phyloP scores from a whole-genome alignment of 2,329 filamentous ascomycete genomes.

The Pseudogymnoascus sp. region DNA sequence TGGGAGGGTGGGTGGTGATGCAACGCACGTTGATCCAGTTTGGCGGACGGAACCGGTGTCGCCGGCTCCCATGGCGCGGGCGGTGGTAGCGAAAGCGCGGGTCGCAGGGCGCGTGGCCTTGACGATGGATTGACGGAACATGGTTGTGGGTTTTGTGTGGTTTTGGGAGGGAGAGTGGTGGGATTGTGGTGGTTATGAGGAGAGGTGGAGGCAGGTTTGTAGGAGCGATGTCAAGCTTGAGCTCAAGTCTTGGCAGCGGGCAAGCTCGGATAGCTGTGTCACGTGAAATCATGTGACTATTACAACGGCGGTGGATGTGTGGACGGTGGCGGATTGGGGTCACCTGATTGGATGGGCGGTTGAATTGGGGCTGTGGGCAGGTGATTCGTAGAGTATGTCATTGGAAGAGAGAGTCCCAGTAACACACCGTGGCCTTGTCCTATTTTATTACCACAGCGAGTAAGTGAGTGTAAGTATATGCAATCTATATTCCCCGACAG shows the following conservation, averaged over 20 bases:
- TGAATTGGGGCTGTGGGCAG: constrained; percentile 7
- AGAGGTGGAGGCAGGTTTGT: constrained; percentile 10
- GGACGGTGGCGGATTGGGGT: constrained; percentile 9
- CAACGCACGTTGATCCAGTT: constrained; percentile 12
- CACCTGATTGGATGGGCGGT: neutral
- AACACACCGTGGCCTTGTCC: neutral
- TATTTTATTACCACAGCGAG: neutral
- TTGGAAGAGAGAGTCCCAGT: neutral
- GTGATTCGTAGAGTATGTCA: constrained; percentile 1
- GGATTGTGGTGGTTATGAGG: constrained; percentile 14
- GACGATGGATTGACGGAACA: constrained; percentile 55
- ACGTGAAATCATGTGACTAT: neutral
- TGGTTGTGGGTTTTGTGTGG: constrained; percentile 31
- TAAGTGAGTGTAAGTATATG: neutral
- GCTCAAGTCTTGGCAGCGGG: constrained; percentile 15
- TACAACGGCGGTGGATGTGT: constrained; percentile 12
- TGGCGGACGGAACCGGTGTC: constrained; percentile 37
- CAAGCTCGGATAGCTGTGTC: constrained; percentile 12
- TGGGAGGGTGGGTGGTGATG: neutral
- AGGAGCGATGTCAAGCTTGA: constrained; percentile 16
- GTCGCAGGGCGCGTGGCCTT: constrained; percentile 40
- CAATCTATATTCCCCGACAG: constrained; percentile 3
- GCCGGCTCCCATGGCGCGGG: constrained; percentile 52
- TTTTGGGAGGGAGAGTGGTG: neutral
- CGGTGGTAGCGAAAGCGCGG: constrained; percentile 35